Percentiles rank a stretch among this genome's conserved stretches.
Evolutionary conservation across 2,329 filamentous ascomycete genomes (phyloP).

Genomic region (Colletotrichum somersetense): DNA sequence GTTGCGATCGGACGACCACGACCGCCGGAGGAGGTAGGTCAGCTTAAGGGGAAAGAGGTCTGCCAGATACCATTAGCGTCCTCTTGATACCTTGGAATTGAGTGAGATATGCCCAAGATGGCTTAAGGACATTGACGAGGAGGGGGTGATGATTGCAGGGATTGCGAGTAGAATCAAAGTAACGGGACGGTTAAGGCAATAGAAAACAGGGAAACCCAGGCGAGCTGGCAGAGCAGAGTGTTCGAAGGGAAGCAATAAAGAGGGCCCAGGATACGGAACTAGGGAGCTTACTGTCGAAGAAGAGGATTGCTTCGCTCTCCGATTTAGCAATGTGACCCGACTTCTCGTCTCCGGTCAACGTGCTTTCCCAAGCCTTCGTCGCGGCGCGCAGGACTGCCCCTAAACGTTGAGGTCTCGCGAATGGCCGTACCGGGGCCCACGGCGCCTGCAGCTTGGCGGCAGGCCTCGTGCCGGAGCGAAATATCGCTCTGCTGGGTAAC

Average conservation of each 20-base stretch:
- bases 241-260: neutral
- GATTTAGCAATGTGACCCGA: slow-evolving; percentile 85
- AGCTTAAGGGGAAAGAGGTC: slow-evolving; percentile 88
- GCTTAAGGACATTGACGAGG: neutral
- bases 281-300: slow-evolving; percentile 81
- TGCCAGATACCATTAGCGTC: slow-evolving; percentile 50
- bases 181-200: too few species aligned
- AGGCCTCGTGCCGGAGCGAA: slow-evolving; percentile 23
- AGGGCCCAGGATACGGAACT: too few species aligned
- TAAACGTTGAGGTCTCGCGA: slow-evolving; percentile 13
- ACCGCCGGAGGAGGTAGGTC: slow-evolving; percentile 59
- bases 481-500: slow-evolving; percentile 34
- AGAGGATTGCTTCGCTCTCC: slow-evolving; percentile 85
- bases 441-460: slow-evolving; percentile 14
- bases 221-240: neutral
- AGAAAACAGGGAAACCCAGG: neutral
- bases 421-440: slow-evolving; percentile 19
- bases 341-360: slow-evolving; percentile 70
- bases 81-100: too few species aligned
- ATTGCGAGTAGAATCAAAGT: neutral
- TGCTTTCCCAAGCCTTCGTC: slow-evolving; percentile 56
- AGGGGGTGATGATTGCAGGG: neutral
- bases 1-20: slow-evolving; percentile 63
- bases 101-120: neutral
- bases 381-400: slow-evolving; percentile 17